phyloP scores from a whole-genome alignment of 768 basidiomycete genomes.

The Saitozyma sp. region DNA sequence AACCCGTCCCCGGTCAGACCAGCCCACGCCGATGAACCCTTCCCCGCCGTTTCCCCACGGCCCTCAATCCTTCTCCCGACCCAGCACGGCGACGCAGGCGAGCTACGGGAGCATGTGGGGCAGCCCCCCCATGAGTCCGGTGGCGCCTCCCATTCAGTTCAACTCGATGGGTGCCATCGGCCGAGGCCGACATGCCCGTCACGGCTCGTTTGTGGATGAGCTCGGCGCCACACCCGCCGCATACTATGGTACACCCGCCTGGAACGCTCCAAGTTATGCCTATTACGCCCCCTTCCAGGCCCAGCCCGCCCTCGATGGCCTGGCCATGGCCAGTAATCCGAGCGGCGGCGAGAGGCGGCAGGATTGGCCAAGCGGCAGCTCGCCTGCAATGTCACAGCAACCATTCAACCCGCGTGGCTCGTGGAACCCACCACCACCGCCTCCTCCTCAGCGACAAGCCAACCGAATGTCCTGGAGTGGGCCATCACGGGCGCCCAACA shows the following conservation, averaged over 20 bases:
- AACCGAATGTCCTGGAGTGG: constrained; percentile 30
- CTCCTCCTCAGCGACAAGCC: background rate
- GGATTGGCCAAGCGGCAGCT: background rate
- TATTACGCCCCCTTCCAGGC: background rate
- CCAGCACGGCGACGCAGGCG: too few species aligned
- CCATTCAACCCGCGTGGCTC: background rate
- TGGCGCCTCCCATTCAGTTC: background rate
- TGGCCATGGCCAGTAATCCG: background rate
- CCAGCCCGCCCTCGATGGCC: background rate
- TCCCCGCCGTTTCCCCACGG: background rate
- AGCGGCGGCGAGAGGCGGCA: too few species aligned
- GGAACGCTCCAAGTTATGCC: background rate
- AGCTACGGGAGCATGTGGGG: constrained; percentile 7
- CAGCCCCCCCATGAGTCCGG: constrained; percentile 28
- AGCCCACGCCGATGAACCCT: background rate
- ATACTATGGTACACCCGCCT: too few species aligned
- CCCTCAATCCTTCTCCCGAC: too few species aligned
- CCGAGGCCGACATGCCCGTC: constrained; percentile 4
- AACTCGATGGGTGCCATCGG: background rate
- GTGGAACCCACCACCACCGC: background rate
- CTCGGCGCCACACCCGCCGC: background rate
- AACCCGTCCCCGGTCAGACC: background rate
- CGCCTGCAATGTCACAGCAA: background rate
- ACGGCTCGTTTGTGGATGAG: background rate
- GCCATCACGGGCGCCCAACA: constrained; percentile 12